phyloP scores from a whole-genome alignment of 768 basidiomycete species.

The Sutorius australiensis region DNA sequence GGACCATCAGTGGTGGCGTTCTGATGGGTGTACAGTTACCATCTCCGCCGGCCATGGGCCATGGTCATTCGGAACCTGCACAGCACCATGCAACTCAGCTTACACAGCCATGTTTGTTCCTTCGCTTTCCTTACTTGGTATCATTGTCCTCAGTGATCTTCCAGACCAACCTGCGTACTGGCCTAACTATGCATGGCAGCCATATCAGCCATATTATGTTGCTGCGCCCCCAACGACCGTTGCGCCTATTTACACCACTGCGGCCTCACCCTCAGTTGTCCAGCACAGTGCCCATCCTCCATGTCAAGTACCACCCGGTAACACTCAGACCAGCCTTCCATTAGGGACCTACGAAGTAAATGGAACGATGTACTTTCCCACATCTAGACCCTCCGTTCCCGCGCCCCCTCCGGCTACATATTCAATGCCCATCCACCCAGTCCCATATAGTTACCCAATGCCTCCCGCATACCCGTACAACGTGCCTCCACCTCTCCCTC shows the following conservation, averaged over 20 bases:
- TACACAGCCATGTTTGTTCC: constrained; percentile 31
- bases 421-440: constrained; percentile 4
- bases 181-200: constrained; percentile 13
- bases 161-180: constrained; percentile 15
- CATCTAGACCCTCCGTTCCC: not conserved
- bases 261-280: not conserved
- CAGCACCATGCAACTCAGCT: constrained; percentile 32
- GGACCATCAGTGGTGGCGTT: constrained; percentile 28
- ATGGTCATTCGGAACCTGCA: constrained; percentile 15
- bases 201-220: constrained; percentile 30
- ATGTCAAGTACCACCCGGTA: not conserved
- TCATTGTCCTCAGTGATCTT: not conserved
- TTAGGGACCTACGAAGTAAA: constrained; percentile 21
- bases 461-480: constrained; percentile 9
- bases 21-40: constrained; percentile 12
- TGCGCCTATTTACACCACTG: not conserved
- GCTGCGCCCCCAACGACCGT: constrained; percentile 16
- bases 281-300: constrained; percentile 2
- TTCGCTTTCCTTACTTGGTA: not conserved
- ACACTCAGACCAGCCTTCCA: constrained; percentile 7
- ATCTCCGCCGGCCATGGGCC: constrained; percentile 8
- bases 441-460: constrained; percentile 5
- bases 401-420: constrained; percentile 5
- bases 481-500: constrained; percentile 3
- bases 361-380: constrained; percentile 30